Base-by-base conservation (phyloP, 306 rosid genomes). In the Ochetophila trinervis region DNA sequence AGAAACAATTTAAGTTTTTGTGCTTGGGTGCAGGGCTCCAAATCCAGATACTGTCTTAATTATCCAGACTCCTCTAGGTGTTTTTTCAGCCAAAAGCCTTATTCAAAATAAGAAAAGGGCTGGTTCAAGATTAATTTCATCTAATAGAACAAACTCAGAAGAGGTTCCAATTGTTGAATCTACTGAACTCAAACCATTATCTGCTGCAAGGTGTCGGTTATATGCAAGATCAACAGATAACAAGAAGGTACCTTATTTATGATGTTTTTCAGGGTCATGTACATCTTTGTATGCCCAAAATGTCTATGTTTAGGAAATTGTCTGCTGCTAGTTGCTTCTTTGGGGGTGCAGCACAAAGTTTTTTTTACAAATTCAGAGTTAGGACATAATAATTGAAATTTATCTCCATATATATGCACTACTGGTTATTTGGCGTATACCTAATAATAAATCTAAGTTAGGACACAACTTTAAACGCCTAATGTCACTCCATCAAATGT, bases 31-130 rank as follows among this genome's bases (percentile, higher is more conserved):
- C 83, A 94, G 99, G 86, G 96, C 99, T 69, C 99, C 99, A 72
- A 94, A 94, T 88, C 97, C 90, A 15, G 95, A 94, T 65, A 94
- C 90, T 14, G 97, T 94, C 73, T 84, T 94, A 75, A 90, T 90
- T 56, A 83, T 94, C 85, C 99, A 94, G 78, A 88, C 95, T 75
- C 96, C 97, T 55, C 66, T 73, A 53, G 99, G 97, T 63, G 88
- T 94, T 53, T 88, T 88, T 82, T 90, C 99, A 40, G 82, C 97
- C 30, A 90, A 86, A 85, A 94, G 78, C 84, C 99, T 90, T 82
- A 83, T 84, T 53, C 97, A 90, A 80, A 88, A 52, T 68, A 93
- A 85, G 85, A 90, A 80, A 80, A 83, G 74, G 78, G 62, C 78
- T 62, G 97, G 97, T 68, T 84, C 99, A 55, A 90, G 99, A 74